These are phyloP conservation scores for Plasmodium coatneyi DNA, from an alignment of 169 alveolate species.

Conservation along the genomic window DNA sequence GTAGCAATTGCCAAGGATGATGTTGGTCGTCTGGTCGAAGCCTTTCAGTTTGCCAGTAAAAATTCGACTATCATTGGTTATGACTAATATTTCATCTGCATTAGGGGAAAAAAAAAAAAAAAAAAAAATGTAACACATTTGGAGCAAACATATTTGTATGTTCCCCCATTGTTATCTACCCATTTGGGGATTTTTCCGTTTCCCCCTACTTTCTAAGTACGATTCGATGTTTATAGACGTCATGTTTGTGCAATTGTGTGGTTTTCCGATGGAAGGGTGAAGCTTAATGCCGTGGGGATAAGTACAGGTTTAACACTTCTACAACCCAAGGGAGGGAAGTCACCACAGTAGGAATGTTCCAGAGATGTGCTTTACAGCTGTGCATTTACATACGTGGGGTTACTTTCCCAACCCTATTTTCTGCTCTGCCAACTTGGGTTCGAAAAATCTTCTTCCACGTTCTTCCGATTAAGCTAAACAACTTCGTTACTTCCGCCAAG, in stretches of 20 bases:
- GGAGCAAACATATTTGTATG: background rate
- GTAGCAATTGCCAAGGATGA: slow-evolving; percentile 87
- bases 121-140: background rate
- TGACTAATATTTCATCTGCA: slow-evolving; percentile 88
- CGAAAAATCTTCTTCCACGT: background rate
- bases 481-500: background rate
- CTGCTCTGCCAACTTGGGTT: background rate
- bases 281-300: background rate
- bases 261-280: background rate
- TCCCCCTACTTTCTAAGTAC: slow-evolving; percentile 48
- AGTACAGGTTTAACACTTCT: background rate
- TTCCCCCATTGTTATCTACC: background rate
- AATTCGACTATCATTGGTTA: slow-evolving; percentile 90
- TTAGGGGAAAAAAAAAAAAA: background rate
- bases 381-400: background rate
- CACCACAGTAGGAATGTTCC: background rate
- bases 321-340: background rate
- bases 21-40: slow-evolving; percentile 91
- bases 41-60: slow-evolving; percentile 91
- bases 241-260: slow-evolving; percentile 5
- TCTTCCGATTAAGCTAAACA: background rate
- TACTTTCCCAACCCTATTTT: background rate
- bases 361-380: background rate
- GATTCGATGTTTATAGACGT: slow-evolving; percentile 66
- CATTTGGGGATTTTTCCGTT: background rate